phyloP scores from a whole-genome alignment of 1,139 yeast genomes.

The Yamadazyma kanchanaburiensis region DNA sequence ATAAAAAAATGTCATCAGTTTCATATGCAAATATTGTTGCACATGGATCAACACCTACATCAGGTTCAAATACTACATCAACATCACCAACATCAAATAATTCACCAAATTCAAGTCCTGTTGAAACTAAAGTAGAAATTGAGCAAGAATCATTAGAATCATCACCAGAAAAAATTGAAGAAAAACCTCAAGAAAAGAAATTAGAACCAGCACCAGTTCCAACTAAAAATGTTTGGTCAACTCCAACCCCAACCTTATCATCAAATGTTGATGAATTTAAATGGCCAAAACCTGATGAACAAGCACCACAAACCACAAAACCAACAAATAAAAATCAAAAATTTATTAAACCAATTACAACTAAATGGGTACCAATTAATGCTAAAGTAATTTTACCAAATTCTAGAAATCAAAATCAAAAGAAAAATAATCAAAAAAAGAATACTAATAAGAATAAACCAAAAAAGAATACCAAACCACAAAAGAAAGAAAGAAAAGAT shows the following conservation, averaged over 20 bases:
- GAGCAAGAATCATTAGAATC: conserved; percentile 3
- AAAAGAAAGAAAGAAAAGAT: conserved; percentile 30
- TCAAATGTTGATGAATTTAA: conserved; percentile 42
- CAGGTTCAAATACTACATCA: conserved; percentile 5
- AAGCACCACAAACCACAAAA: conserved; percentile 14
- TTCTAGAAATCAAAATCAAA: conserved; percentile 13
- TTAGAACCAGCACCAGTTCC: conserved; percentile 82
- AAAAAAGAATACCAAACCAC: conserved; percentile 13
- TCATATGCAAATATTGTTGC: conserved; percentile 45
- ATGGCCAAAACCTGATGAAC: conserved; percentile 59
- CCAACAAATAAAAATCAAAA: conserved; percentile 41
- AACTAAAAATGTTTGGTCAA: conserved; percentile 61
- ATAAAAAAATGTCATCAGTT: conserved; percentile 13
- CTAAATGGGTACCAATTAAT: conserved; percentile 87
- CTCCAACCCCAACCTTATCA: conserved; percentile 21
- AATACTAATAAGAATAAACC: conserved; percentile 26
- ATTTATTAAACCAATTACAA: conserved; percentile 57
- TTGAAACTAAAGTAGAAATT: neutral
- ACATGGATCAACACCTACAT: conserved; percentile 17
- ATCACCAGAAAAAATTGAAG: conserved; percentile 5
- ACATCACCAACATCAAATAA: conserved; percentile 3
- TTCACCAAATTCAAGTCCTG: conserved; percentile 3
- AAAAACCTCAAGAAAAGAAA: conserved; percentile 20
- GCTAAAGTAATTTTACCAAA: conserved; percentile 59
- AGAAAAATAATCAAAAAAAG: conserved; percentile 9